Evolutionary conservation across 2,329 filamentous ascomycete genomes (phyloP), one percentile per base, ranked within the genome.

Genomic region (Emergomyces orientalis): DNA sequence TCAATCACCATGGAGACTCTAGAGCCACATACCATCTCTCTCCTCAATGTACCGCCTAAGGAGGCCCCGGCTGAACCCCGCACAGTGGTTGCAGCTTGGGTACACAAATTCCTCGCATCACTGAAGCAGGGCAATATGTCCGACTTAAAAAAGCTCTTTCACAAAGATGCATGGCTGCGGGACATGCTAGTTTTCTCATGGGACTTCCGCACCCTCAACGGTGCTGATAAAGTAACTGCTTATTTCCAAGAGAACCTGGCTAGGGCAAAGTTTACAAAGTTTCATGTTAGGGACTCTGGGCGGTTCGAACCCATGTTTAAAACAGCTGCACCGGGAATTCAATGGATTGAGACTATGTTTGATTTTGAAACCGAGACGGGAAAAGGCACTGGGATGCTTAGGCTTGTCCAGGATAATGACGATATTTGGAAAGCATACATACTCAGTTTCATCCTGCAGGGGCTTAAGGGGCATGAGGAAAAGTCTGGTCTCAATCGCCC

Each of bases 161-260:
- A 76, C 17, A 39, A 66, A 22, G 74, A 76, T n/a, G 75, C 75
- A 11, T 77, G 74, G 72, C 77, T 75, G 74, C 72, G 76, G 4
- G 76, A 78, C 39, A 73, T 75, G 66, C 67, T 77, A n/a, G 71
- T 71, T 7, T 64, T 78, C 14, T 72, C 73, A 49, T 77, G 76
- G 76, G 73, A 77, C 45, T 69, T 76, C 59, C 75, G 71, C 22
- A 75, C 75, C 5, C 66, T 76, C 27, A 70, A 72, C 41, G 70
- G 68, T 2, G 68, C 68, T n/a, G 58, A 66, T 0, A 69, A 70
- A 6, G 76, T 77, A 27, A 64, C 69, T 27, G 64, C 66, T 1
- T 75, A 74, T 62, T 65, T 78, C 9, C 60, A 67, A 32, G 58
- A 66, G 19, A 67, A 69, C 34, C 71, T 75, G 54, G 60, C 67